A percentile compares a stretch with the other conserved stretches of the same genome.
phyloP scores from a whole-genome alignment of 2,329 filamentous ascomycete species.

The Fusarium albidum region DNA sequence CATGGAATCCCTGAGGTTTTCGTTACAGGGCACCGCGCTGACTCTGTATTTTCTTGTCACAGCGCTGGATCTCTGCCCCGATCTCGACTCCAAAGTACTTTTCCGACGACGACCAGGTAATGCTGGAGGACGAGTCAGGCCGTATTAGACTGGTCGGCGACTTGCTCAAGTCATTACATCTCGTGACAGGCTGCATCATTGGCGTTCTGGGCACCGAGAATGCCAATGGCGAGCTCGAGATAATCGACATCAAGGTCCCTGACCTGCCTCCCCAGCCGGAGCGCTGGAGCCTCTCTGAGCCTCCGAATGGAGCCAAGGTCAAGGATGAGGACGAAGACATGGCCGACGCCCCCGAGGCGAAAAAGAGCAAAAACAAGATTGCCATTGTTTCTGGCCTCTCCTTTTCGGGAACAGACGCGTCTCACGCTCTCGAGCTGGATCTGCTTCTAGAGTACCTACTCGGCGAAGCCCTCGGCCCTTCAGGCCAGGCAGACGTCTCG shows the following conservation, averaged over 20 bases:
- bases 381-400: conserved; percentile 89
- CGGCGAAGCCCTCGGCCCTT: conserved; percentile 75
- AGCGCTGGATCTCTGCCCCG: conserved; percentile 91
- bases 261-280: conserved; percentile 84
- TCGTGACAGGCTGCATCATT: conserved; percentile 93
- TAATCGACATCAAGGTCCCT: conserved; percentile 88
- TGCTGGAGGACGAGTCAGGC: conserved; percentile 96
- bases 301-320: conserved; percentile 43
- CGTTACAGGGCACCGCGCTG: background rate
- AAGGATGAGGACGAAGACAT: conserved; percentile 66
- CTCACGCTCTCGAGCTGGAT: conserved; percentile 77
- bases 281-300: conserved; percentile 76
- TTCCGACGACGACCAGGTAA: conserved; percentile 73
- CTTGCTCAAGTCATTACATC: conserved; percentile 69
- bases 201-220: conserved; percentile 97
- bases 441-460: conserved; percentile 88
- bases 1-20: background rate
- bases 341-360: conserved; percentile 50
- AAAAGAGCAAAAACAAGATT: conserved; percentile 66
- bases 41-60: background rate
- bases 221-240: conserved; percentile 88
- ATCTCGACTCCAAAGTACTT: conserved; percentile 80
- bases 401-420: conserved; percentile 77
- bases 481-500: conserved; percentile 65
- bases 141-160: conserved; percentile 81